Percentiles rank a stretch among this genome's conserved stretches.
phyloP scores from a whole-genome alignment of 257 asterid genomes.

The Salvia rosmarinus region DNA sequence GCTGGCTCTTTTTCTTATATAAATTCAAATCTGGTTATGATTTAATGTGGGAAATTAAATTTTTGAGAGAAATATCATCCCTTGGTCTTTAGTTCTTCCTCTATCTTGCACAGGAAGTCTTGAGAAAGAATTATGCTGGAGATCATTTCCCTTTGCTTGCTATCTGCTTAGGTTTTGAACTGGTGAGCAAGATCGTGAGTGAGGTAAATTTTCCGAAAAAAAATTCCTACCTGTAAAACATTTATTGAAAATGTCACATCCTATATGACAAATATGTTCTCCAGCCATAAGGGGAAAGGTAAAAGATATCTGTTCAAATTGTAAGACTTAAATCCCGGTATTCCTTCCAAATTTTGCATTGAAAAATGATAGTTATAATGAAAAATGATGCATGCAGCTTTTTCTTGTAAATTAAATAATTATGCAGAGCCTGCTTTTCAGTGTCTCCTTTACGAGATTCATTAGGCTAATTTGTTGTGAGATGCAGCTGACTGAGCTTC shows the following conservation, averaged over 20 bases:
- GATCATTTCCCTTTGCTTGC: constrained; percentile 91
- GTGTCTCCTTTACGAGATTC: too few species aligned
- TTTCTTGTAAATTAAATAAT: too few species aligned
- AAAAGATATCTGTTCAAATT: background rate
- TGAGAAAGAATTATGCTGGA: constrained; percentile 82
- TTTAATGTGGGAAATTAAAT: constrained; percentile 8
- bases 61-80: background rate
- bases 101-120: constrained; percentile 59
- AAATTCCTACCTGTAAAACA: constrained; percentile 7
- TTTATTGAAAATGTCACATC: constrained; percentile 19
- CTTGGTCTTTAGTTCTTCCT: constrained; percentile 23
- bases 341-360: too few species aligned
- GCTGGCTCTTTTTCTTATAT: constrained; percentile 25
- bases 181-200: constrained; percentile 71
- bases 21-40: background rate
- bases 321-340: too few species aligned
- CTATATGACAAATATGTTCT: constrained; percentile 15
- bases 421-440: too few species aligned
- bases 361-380: too few species aligned
- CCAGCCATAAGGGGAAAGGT: background rate
- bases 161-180: constrained; percentile 95
- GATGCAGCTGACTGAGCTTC: constrained; percentile 27
- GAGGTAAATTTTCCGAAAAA: constrained; percentile 51
- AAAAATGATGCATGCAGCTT: too few species aligned
- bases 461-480: too few species aligned